phyloP scores from a whole-genome alignment of 2,329 filamentous ascomycete genomes.

The Onygenales sp. region DNA sequence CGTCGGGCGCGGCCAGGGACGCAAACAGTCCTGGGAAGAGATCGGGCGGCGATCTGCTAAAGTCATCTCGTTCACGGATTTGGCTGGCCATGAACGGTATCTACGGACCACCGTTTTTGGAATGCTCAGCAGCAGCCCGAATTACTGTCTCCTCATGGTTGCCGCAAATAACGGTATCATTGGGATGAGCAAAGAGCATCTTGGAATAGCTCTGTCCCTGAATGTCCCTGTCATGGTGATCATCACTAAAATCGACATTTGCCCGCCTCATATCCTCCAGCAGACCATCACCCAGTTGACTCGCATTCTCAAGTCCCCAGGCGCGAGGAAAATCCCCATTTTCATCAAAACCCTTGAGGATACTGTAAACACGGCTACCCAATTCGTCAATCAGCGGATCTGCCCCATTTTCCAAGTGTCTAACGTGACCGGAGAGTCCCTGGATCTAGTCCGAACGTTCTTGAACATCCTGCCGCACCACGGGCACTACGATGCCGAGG shows the following conservation, averaged over 20 bases:
- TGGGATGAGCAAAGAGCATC: conserved; percentile 96
- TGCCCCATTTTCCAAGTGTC: conserved; percentile 97
- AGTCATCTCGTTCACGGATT: conserved; percentile 91
- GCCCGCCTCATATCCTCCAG: conserved; percentile 86
- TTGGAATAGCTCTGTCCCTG: conserved; percentile 85
- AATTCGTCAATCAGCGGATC: conserved; percentile 91
- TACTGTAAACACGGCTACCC: conserved; percentile 87
- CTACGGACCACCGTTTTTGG: conserved; percentile 94
- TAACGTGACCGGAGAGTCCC: conserved; percentile 86
- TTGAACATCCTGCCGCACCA: conserved; percentile 92
- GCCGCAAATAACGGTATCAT: conserved; percentile 95
- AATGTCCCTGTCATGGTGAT: conserved; percentile 98
- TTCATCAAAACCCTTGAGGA: conserved; percentile 89
- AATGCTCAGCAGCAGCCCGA: conserved; percentile 84
- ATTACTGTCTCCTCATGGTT: conserved; percentile 97
- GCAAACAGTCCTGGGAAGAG: conserved; percentile 92
- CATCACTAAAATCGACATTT: conserved; percentile 97
- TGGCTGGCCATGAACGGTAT: conserved; percentile 93
- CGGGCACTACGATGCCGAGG: conserved; percentile 79
- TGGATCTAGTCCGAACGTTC: conserved; percentile 86
- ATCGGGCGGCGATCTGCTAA: conserved; percentile 91
- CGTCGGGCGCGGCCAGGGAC: conserved; percentile 70
- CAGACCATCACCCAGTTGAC: conserved; percentile 87
- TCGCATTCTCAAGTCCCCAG: conserved; percentile 87
- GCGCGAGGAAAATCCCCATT: conserved; percentile 88